Evolutionary conservation across 1,284 basidiomycete genomes (phyloP), one percentile per base, ranked within the genome.

Genomic region (Heterobasidion annosum): DNA sequence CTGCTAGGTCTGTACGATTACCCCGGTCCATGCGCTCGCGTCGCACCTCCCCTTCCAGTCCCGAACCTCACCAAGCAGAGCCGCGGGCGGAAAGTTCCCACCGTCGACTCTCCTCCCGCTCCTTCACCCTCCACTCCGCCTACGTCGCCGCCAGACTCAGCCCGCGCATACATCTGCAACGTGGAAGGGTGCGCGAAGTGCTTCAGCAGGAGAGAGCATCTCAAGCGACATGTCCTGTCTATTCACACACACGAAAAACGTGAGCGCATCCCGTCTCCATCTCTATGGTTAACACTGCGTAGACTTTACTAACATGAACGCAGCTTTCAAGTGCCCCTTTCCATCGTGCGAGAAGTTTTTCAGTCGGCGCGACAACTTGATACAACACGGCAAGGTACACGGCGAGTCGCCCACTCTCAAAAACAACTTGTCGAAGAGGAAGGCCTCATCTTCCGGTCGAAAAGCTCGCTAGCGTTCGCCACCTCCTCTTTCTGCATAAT

Each of bases 201-300:
- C 55, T 91, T 91, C 67, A 77, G 76, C 59, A 78, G 88, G 37
- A 80, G 82, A 8, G 86, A 90, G 61, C 89, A 91, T 66, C 74
- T 91, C 55, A 88, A 88, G 68, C 75, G 88, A 43, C 89, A 91
- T 65, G 81, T 90, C 58, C 71, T 81, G 50, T 83, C 80, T 51
- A 83, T 91, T 53, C 88, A 91, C 62, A 87, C 85, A 0, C 75
- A 88, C 63, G 85, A 88, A 63, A 86, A 86, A 71, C 85, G 88
- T 90, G 70, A 42, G 52, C 35, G 8, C 15, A 16, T n/a, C n/a
- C n/a, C n/a, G n/a, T n/a, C 33, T 49, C 25, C 32, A 18, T 10
- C 25, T 49, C 44, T 43, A 16, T 32, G n/a, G n/a, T n/a, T n/a
- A n/a, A n/a, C n/a, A 25, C 43, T 25, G 13, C 37, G 18, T 42